Evolutionary conservation across 2,329 filamentous ascomycete species (phyloP).

Genomic region (Arthroderma uncinatum): DNA sequence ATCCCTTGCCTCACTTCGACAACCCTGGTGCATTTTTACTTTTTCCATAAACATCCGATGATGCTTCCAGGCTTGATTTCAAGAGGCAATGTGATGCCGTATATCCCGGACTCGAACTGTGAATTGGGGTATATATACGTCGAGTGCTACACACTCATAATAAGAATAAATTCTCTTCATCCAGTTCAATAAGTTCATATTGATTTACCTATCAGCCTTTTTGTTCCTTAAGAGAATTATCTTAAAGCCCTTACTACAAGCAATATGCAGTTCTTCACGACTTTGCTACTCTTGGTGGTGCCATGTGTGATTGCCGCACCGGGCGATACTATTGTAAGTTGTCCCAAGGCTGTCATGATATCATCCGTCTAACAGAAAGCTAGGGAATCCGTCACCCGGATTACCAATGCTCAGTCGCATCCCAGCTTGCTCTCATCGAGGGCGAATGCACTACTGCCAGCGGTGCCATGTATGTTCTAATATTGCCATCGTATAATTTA

Average conservation of each 20-base stretch:
- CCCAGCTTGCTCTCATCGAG: neutral
- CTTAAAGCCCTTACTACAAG: neutral
- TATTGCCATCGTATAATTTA: neutral
- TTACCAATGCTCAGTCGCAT: neutral
- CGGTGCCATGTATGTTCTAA: neutral
- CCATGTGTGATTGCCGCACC: neutral
- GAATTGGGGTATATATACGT: neutral
- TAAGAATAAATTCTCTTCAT: neutral
- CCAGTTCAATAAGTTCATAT: neutral
- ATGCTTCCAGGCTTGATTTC: neutral
- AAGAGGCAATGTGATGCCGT: neutral
- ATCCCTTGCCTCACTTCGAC: neutral
- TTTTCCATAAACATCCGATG: neutral
- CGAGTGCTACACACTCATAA: neutral
- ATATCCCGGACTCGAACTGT: neutral
- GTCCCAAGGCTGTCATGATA: neutral
- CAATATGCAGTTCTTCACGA: conserved; percentile 2
- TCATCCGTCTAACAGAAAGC: neutral
- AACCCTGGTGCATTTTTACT: neutral
- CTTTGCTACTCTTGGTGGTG: neutral
- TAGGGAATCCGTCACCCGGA: conserved; percentile 1
- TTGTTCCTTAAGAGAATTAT: neutral
- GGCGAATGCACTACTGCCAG: neutral
- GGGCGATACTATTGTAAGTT: neutral
- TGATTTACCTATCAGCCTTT: neutral